These are phyloP conservation scores for Kwoniella dendrophila DNA, from an alignment of 768 basidiomycete species.

Conservation along the genomic window DNA sequence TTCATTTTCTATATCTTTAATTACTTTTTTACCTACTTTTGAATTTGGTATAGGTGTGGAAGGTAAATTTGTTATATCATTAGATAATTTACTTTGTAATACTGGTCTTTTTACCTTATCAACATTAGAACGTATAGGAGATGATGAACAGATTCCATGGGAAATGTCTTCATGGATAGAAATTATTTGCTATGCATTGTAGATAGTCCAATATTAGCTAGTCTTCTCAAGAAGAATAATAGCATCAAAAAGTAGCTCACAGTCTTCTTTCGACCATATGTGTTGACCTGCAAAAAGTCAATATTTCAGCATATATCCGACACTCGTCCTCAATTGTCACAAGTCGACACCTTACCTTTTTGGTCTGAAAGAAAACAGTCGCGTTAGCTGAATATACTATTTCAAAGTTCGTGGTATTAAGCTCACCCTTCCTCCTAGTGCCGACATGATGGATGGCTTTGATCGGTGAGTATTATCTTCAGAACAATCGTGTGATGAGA, in stretches of 20 bases:
- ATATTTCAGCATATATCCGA: neutral
- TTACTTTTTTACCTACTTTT: neutral
- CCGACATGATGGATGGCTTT: constrained; percentile 26
- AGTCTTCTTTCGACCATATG: constrained; percentile 46
- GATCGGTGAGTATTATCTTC: neutral
- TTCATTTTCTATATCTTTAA: neutral
- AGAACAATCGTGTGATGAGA: neutral
- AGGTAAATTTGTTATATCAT: constrained; percentile 23
- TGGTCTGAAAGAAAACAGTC: constrained; percentile 43
- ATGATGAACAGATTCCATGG: neutral
- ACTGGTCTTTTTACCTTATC: constrained; percentile 24
- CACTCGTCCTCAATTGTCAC: too few species aligned
- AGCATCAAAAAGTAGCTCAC: constrained; percentile 29
- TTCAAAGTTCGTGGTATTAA: neutral
- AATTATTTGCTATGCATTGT: constrained; percentile 42
- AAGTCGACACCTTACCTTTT: constrained; percentile 36
- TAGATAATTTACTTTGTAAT: constrained; percentile 30
- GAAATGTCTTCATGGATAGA: constrained; percentile 39
- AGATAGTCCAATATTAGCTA: neutral
- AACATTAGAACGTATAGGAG: constrained; percentile 8
- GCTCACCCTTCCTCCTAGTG: constrained; percentile 34
- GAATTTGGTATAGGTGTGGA: constrained; percentile 8
- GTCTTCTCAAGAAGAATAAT: neutral
- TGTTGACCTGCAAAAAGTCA: constrained; percentile 39
- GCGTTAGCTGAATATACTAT: constrained; percentile 31